Evolutionary conservation across 805 yeast genomes (phyloP), one percentile per base, ranked within the genome.

Genomic region (Saccharomycopsis olivae): DNA sequence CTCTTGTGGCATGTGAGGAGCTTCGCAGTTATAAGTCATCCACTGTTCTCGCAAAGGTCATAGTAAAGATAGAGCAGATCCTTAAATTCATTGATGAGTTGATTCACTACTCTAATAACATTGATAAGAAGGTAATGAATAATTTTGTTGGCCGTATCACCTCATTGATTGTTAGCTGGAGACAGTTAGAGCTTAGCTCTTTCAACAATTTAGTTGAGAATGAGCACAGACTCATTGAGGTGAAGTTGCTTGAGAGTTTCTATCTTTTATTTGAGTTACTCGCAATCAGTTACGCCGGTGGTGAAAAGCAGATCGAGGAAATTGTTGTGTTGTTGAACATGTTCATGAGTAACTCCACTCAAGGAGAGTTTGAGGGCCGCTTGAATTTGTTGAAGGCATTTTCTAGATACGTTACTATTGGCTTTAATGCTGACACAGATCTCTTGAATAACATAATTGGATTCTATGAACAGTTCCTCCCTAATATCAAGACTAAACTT

Each of bases 31-130:
- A 65, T 51, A 73, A 94, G 0, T 65, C 77, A 2, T 61, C 65
- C 23, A 73, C 83, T 0, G 92, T 98, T 0, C 59, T 92, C 25
- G 88, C 88, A 8, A 71, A 81, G 49, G 68, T 78, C 41, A 64
- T 94, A 32, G 82, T 79, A 37, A 88, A 88, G 57, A 61, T 86
- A 27, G 98, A 92, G 58, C 95, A 84, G 53, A 71, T 89, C 21
- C 84, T 83, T 53, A 81, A 86, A 0, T 78, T 73, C 53, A 68
- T 88, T 46, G 69, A 79, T 19, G 97, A 92, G 55, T 92, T 98
- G 96, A 92, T 92, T 56, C 81, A 84, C 48, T 87, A 83, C 58
- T 39, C 44, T n/a, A 24, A 17, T 11, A 36, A 36, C 95, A 96
- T 1, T 75, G 87, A 21, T 67, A 75, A 9, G 78, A 82, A 38